phyloP scores from a whole-genome alignment of 805 yeast genomes.

The Candida caryicola region DNA sequence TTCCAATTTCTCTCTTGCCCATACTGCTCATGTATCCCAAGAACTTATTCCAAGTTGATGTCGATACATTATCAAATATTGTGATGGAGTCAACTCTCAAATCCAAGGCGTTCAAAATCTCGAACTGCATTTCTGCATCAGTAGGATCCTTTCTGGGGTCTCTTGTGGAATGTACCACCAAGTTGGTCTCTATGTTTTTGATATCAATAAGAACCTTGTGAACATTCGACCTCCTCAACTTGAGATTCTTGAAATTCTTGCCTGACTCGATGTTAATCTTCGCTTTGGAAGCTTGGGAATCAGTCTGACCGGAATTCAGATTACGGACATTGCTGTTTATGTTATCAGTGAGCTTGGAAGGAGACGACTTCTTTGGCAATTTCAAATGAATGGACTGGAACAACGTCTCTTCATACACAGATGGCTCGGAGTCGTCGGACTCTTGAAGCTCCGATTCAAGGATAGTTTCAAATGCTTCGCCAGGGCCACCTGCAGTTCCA shows the following conservation, averaged over 20 bases:
- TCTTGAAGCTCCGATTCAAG: constrained; percentile 5
- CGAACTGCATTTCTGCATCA: constrained; percentile 34
- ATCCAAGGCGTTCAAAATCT: constrained; percentile 47
- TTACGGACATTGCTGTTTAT: constrained; percentile 47
- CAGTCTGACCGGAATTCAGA: constrained; percentile 9
- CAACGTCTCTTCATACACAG: constrained; percentile 44
- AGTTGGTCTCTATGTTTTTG: constrained; percentile 48
- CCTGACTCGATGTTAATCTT: constrained; percentile 29
- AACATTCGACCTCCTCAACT: constrained; percentile 59
- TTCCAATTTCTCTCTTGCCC: constrained; percentile 68
- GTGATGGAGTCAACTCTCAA: constrained; percentile 54
- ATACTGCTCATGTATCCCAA: constrained; percentile 64
- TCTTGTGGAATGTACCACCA: constrained; percentile 44
- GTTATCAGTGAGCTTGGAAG: constrained; percentile 44
- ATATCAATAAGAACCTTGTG: constrained; percentile 61
- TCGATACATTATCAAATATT: constrained; percentile 72
- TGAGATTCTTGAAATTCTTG: constrained; percentile 43
- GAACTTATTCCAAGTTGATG: constrained; percentile 90
- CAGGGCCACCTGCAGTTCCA: background rate
- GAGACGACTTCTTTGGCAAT: constrained; percentile 46
- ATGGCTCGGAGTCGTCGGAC: constrained; percentile 5
- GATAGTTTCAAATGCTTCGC: background rate
- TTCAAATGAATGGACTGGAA: constrained; percentile 80
- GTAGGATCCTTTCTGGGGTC: constrained; percentile 43
- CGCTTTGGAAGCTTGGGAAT: constrained; percentile 5